A percentile compares a stretch with the other conserved stretches of the same genome.
Evolutionary conservation across 1,139 yeast species (phyloP).

Genomic region (Saccharomycopsis phalli): DNA sequence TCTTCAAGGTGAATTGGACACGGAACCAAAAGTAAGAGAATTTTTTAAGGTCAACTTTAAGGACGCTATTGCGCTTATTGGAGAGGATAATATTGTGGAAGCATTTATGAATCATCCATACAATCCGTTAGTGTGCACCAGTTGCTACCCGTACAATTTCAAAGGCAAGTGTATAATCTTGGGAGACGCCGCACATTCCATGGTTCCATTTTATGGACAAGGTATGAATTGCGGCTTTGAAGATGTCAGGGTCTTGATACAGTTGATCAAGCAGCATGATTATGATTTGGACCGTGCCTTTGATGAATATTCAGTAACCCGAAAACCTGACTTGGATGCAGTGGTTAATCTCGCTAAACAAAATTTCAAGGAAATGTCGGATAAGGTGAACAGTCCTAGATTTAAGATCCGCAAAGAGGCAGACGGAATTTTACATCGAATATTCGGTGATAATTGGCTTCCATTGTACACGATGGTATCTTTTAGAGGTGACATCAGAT

Average conservation of each 20-base stretch:
- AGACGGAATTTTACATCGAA: slow-evolving; percentile 55
- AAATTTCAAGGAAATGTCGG: slow-evolving; percentile 84
- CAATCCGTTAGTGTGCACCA: slow-evolving; percentile 65
- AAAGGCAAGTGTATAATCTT: slow-evolving; percentile 57
- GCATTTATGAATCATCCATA: slow-evolving; percentile 59
- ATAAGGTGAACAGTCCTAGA: slow-evolving; percentile 58
- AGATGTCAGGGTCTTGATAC: slow-evolving; percentile 65
- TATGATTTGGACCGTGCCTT: slow-evolving; percentile 46
- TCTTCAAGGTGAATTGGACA: slow-evolving; percentile 46
- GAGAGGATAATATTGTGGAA: slow-evolving; percentile 41
- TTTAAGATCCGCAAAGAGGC: slow-evolving; percentile 60
- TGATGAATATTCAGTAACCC: slow-evolving; percentile 41
- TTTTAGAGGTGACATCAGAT: slow-evolving; percentile 74
- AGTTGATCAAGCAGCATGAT: slow-evolving; percentile 38
- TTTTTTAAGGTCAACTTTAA: slow-evolving; percentile 61
- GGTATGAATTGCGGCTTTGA: slow-evolving; percentile 97
- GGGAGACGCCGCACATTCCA: slow-evolving; percentile 94
- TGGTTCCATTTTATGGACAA: slow-evolving; percentile 97
- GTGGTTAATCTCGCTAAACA: slow-evolving; percentile 72
- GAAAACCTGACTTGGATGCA: slow-evolving; percentile 63
- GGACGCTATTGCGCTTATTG: slow-evolving; percentile 66
- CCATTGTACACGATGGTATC: slow-evolving; percentile 92
- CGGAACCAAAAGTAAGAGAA: slow-evolving; percentile 35
- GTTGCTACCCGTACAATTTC: slow-evolving; percentile 61
- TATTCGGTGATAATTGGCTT: slow-evolving; percentile 57